A percentile compares a stretch with the other conserved stretches of the same genome.
These are phyloP conservation scores for Daldinia grandis DNA, from an alignment of 495 filamentous ascomycete genomes.

Conservation along the genomic window DNA sequence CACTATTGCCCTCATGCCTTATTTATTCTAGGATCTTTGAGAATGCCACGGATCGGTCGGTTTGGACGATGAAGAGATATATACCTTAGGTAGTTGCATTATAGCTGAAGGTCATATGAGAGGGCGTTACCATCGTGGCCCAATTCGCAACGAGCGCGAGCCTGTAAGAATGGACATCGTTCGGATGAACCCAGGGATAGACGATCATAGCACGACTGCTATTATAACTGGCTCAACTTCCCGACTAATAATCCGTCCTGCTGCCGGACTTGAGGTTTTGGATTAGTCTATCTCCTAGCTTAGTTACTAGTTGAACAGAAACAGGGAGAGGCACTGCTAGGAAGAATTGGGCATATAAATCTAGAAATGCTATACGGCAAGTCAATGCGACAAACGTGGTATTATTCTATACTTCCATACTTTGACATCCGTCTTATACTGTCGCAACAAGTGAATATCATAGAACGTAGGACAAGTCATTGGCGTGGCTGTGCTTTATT, in stretches of 20 bases:
- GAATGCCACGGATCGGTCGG: conserved; percentile 15
- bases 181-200: conserved; percentile 2
- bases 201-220: conserved; percentile 8
- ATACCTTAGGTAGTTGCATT: conserved; percentile 3
- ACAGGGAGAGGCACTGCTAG: conserved; percentile 11
- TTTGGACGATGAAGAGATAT: conserved; percentile 16
- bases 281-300: background rate
- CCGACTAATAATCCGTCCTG: background rate
- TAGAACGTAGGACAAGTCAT: background rate
- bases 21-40: conserved; percentile 8
- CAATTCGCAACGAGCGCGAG: conserved; percentile 16
- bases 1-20: conserved; percentile 11
- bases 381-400: background rate
- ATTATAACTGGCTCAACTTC: conserved; percentile 2
- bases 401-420: background rate
- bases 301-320: conserved; percentile 20
- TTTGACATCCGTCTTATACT: conserved; percentile 8
- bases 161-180: conserved; percentile 8
- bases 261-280: background rate
- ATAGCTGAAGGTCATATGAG: conserved; percentile 26
- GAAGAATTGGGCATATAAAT: background rate
- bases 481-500: background rate
- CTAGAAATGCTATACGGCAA: conserved; percentile 7
- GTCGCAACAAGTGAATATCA: conserved; percentile 12
- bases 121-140: conserved; percentile 21